Conservation (phyloP, 2,329 filamentous ascomycete genomes). For the Byssoonygena ceratinophila region DNA sequence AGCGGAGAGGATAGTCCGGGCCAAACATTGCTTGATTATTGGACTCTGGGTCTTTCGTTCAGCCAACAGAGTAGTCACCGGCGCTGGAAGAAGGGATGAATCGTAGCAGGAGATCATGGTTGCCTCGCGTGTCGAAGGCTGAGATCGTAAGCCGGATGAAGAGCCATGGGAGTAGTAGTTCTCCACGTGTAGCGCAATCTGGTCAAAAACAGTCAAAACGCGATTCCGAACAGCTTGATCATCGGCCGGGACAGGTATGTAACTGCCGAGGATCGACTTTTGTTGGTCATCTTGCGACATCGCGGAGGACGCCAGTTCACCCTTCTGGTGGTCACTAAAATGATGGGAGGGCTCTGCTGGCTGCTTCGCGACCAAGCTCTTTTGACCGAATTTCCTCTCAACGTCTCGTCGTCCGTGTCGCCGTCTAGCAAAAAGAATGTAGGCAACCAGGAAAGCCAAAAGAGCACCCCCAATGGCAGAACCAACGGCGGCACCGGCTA, state of each 20-base stretch:
- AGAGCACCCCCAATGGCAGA: constrained; percentile 20
- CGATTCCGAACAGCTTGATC: constrained; percentile 22
- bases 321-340: background rate
- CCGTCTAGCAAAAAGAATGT: constrained; percentile 19
- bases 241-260: constrained; percentile 25
- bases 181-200: constrained; percentile 28
- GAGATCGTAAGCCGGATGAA: background rate
- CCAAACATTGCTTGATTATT: constrained; percentile 21
- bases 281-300: background rate
- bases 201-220: constrained; percentile 27
- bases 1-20: constrained; percentile 16
- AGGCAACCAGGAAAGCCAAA: constrained; percentile 18
- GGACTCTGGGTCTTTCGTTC: constrained; percentile 10
- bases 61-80: constrained; percentile 17
- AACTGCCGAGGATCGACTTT: constrained; percentile 11
- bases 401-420: background rate
- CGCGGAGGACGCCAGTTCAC: background rate
- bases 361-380: background rate
- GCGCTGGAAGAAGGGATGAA: constrained; percentile 17
- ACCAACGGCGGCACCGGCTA: constrained; percentile 23
- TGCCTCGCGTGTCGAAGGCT: background rate
- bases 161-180: constrained; percentile 25
- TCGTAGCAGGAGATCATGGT: constrained; percentile 17
- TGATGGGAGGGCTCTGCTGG: background rate
- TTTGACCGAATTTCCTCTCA: background rate